These are phyloP conservation scores for Phylloporus arenicola DNA, from an alignment of 768 basidiomycete species.

Conservation along the genomic window DNA sequence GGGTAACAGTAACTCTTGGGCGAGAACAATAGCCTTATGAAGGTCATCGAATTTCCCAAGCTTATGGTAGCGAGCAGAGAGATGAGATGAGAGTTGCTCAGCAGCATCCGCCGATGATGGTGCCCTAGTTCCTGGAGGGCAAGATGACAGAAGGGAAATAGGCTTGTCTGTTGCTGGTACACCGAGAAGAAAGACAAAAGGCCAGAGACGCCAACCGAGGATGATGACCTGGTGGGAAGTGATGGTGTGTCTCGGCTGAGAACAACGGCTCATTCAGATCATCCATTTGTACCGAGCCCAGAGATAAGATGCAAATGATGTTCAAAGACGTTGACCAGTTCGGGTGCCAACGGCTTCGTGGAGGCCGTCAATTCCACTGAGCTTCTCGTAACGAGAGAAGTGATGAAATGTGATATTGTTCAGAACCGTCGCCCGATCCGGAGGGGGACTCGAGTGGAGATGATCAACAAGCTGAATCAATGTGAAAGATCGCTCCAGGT, in stretches of 20 bases:
- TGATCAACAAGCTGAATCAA: too few relatives aligned
- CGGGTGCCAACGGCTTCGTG: background rate
- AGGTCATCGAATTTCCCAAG: too few relatives aligned
- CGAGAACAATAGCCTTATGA: too few relatives aligned
- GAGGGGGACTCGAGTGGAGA: background rate
- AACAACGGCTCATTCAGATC: too few relatives aligned
- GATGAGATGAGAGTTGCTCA: too few relatives aligned
- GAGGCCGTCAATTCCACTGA: background rate
- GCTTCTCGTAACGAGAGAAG: background rate
- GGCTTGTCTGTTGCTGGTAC: background rate
- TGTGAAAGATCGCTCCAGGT: too few relatives aligned
- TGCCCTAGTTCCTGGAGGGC: too few relatives aligned
- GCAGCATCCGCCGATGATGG: too few relatives aligned
- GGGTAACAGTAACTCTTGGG: too few relatives aligned
- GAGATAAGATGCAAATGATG: background rate
- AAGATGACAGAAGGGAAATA: background rate
- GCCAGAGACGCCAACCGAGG: background rate
- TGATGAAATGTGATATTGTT: background rate
- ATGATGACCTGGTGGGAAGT: background rate
- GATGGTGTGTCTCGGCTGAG: background rate
- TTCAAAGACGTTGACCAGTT: background rate
- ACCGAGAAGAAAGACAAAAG: too few relatives aligned
- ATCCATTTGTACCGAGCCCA: background rate
- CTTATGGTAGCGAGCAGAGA: too few relatives aligned
- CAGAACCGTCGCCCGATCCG: background rate